Conservation (phyloP, 768 basidiomycete genomes). For the Xerocomus spinulosus region DNA sequence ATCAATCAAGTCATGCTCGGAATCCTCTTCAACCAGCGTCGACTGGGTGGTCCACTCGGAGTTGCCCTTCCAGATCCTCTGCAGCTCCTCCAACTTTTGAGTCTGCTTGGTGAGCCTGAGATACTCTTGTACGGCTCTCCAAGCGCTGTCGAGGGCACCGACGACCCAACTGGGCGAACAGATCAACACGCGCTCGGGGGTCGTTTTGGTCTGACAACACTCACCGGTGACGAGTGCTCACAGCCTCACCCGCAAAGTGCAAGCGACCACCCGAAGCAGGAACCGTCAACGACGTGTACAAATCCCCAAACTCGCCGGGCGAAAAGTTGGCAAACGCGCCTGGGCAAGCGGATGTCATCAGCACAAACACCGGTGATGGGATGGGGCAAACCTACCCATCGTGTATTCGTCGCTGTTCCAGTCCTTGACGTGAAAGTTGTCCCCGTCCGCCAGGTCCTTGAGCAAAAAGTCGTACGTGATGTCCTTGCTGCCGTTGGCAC, state of each 20-base stretch:
- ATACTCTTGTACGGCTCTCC: constrained; percentile 31
- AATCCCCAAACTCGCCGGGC: constrained; percentile 34
- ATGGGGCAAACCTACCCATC: constrained; percentile 37
- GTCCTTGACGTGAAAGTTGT: constrained; percentile 28
- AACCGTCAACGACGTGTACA: constrained; percentile 29
- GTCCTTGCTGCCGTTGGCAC: background rate
- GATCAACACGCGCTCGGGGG: too few relatives aligned
- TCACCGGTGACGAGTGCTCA: constrained; percentile 4
- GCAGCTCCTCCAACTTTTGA: constrained; percentile 15
- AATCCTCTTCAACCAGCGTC: too few relatives aligned
- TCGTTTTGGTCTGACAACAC: too few relatives aligned
- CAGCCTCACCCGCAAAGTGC: constrained; percentile 15
- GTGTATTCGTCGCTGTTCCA: constrained; percentile 32
- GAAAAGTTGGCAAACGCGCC: constrained; percentile 40
- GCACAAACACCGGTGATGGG: background rate
- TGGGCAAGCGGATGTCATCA: constrained; percentile 2
- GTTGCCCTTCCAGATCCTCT: constrained; percentile 26
- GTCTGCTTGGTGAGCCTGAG: constrained; percentile 11
- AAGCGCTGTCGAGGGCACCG: constrained; percentile 36
- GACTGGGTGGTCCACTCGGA: constrained; percentile 20
- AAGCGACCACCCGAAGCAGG: constrained; percentile 23
- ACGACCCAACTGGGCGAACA: constrained; percentile 33
- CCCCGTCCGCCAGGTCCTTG: constrained; percentile 15
- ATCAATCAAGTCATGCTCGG: too few relatives aligned
- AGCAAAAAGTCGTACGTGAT: background rate